A percentile compares a stretch with the other conserved stretches of the same genome.
phyloP scores from a whole-genome alignment of 2,329 filamentous ascomycete species.

The Penicillium sp. region DNA sequence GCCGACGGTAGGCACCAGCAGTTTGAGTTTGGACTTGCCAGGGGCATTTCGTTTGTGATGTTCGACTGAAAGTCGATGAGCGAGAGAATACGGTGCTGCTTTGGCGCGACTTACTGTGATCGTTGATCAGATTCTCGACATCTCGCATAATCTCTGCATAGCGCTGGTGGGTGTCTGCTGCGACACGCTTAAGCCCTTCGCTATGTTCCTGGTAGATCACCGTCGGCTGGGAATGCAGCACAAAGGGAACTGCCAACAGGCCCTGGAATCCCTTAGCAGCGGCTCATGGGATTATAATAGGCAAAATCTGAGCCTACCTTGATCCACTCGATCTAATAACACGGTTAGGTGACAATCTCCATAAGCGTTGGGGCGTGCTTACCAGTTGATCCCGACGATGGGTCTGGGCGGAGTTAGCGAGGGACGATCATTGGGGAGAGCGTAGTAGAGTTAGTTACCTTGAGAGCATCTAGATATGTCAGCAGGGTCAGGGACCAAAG shows the following conservation, averaged over 20 bases:
- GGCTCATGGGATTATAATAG: not conserved
- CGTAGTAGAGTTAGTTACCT: constrained; percentile 51
- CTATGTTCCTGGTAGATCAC: constrained; percentile 70
- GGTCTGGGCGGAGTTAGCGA: constrained; percentile 54
- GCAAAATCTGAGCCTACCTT: constrained; percentile 50
- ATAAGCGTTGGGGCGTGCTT: constrained; percentile 20
- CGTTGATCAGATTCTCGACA: constrained; percentile 83
- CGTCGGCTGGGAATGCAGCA: constrained; percentile 90
- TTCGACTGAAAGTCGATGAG: constrained; percentile 49
- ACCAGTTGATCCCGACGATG: constrained; percentile 88
- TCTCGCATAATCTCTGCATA: constrained; percentile 95
- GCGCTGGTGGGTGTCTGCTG: constrained; percentile 72
- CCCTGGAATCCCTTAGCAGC: constrained; percentile 42
- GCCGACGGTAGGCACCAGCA: constrained; percentile 87
- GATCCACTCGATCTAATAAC: constrained; percentile 73
- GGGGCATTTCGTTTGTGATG: constrained; percentile 66
- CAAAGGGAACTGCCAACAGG: constrained; percentile 88
- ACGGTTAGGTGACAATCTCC: not conserved
- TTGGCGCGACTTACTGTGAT: constrained; percentile 64
- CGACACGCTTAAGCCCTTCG: constrained; percentile 62
- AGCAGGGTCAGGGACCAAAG: not conserved
- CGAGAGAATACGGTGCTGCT: not conserved
- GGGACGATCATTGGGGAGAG: constrained; percentile 2
- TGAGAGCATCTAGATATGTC: constrained; percentile 54
- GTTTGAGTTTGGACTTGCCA: constrained; percentile 80